These are phyloP conservation scores for Pyronema domesticum DNA, from an alignment of 495 filamentous ascomycete genomes.

Conservation along the genomic window DNA sequence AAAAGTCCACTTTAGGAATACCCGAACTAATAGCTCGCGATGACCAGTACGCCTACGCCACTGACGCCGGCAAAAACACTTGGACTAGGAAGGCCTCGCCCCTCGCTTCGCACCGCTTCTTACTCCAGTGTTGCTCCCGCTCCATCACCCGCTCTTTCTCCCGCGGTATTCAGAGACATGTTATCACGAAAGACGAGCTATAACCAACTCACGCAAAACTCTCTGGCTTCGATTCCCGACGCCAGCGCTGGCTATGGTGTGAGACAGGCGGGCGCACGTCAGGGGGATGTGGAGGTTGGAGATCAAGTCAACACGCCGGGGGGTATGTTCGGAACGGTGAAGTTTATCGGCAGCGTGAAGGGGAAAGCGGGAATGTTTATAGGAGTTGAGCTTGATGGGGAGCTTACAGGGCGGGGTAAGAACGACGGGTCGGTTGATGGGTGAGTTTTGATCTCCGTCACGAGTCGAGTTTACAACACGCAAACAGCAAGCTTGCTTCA, in stretches of 20 bases:
- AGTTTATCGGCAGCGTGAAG: slow-evolving; percentile 69
- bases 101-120: neutral
- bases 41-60: slow-evolving; percentile 1
- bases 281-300: slow-evolving; percentile 51
- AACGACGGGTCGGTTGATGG: slow-evolving; percentile 96
- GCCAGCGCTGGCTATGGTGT: slow-evolving; percentile 41
- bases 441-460: slow-evolving; percentile 31
- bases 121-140: neutral
- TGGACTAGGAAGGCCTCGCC: slow-evolving; percentile 1
- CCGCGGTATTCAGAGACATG: slow-evolving; percentile 2
- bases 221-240: slow-evolving; percentile 42
- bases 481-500: slow-evolving; percentile 7
- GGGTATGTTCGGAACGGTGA: slow-evolving; percentile 77
- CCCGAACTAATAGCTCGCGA: neutral
- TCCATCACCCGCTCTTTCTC: slow-evolving; percentile 1
- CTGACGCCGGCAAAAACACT: slow-evolving; percentile 2
- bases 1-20: neutral
- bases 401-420: slow-evolving; percentile 70
- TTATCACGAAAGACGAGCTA: slow-evolving; percentile 49
- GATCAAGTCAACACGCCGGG: slow-evolving; percentile 89
- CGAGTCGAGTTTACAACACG: neutral
- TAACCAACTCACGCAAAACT: slow-evolving; percentile 42
- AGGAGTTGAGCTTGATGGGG: slow-evolving; percentile 76
- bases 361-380: slow-evolving; percentile 86
- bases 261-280: slow-evolving; percentile 19